Base-by-base conservation (phyloP, 2,329 filamentous ascomycete species). In the Pseudofabraea citricarpa region DNA sequence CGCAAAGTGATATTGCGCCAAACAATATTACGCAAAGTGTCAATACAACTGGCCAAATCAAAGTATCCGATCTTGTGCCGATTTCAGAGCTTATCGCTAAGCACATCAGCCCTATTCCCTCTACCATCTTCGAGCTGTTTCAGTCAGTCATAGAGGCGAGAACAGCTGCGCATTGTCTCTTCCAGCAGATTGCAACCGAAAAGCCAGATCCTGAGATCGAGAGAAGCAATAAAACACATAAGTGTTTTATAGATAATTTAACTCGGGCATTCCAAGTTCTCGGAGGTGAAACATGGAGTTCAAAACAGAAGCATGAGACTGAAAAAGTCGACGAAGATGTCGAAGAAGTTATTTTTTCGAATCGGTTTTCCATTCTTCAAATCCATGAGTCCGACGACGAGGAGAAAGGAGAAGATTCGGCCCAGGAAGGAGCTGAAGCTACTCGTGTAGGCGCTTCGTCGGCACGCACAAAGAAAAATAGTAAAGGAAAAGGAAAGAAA, bases 31-130 rank as follows among this genome's bases (percentile, higher is more conserved):
- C 47, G 2, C 36, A 44, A n/a, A 44, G 42, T 5, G 29, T 58
- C 6, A 71, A 72, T 47, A 66, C 60, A 1, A 65, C 62, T 0
- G 66, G 68, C 12, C 52, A 68, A 41, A 56, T 61, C 5, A 64
- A 61, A 0, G 58, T 70, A 3, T 49, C 62, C 0, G 55, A 54
- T 9, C 58, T 74, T 5, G 49, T 71, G 4, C 48, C 55, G 2
- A 61, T 71, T 48, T 61, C 65, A 6, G 59, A 60, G n/a, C 59
- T 71, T 19, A 69, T 74, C 31, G 62, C 58, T 0, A 54, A 64
- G 9, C 29, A 36, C 54, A 69, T 49, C 49, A 49, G 52, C 4
- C 45, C 55, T 3, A 51, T 68, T 4, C 67, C 66, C 0, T 35
- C 61, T 2, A 41, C 54, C 21, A 64, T 71, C 15, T 61, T 64